Evolutionary conservation across 78 protist genomes (phyloP), one percentile per base, ranked within the genome.

Genomic region (Speleostelium caveatum): DNA sequence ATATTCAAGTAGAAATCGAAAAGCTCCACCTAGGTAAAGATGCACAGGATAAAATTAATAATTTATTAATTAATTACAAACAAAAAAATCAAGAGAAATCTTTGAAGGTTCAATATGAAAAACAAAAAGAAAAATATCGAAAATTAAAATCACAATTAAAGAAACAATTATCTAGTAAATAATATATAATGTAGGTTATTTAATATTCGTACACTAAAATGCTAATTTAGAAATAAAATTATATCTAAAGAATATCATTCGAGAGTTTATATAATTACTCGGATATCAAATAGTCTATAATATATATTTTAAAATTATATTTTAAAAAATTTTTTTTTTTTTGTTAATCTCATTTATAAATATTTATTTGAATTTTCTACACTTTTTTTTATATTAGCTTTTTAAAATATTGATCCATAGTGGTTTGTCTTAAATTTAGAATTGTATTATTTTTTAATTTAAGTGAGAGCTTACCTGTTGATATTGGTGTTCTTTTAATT

Each of bases 51-150:
- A 83, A 83, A 59, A n/a, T 83, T 3, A n/a, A 19, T 35, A 39
- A 21, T 22, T 35, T 60, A 12, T 58, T 83, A 33, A 5, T 6
- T 17, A 58, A 41, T 24, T 83, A 83, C 32, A 51, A 58, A 69
- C 55, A n/a, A 56, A 83, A 83, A 28, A 83, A 83, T 60, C 91
- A 83, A 59, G 91, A 83, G 33, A 67, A 69, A 69, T 83, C 91
- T 22, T 12, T 83, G 5, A 83, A 83, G 45, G 38, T 69, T 12
- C 49, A 45, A 45, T 45, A 14, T 45, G 10, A 45, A 45, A 45
- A 45, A 45, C 6, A 45, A 45, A 10, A 45, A 45, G 6, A 10
- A 45, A 45, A 10, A 45, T 45, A 10, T 14, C 53, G 10, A 45
- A 45, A 45, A 45, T 10, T 14, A 45, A 45, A 45, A 45, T 45